These are phyloP conservation scores for Quercus glauca DNA, from an alignment of 306 rosid genomes.

Conservation along the genomic window DNA sequence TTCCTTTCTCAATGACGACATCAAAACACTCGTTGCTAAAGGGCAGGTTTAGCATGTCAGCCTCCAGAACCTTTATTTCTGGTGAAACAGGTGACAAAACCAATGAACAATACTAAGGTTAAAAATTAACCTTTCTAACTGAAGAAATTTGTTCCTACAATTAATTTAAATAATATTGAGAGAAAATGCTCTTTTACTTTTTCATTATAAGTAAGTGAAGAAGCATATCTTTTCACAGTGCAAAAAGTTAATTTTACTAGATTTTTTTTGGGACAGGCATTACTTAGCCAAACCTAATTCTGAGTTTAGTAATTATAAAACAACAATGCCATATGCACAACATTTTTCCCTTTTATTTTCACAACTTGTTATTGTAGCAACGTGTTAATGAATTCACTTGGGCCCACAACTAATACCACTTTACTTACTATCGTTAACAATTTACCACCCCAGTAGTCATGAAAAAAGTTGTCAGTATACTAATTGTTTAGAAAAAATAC, in stretches of 20 bases:
- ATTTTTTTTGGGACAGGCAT: background rate
- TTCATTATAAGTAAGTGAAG: background rate
- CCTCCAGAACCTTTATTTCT: slow-evolving; percentile 90
- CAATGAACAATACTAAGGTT: background rate
- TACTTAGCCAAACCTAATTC: background rate
- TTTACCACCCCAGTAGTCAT: too few species aligned
- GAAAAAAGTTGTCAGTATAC: too few species aligned
- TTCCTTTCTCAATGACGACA: slow-evolving; percentile 92
- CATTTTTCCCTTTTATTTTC: too few species aligned
- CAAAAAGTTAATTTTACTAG: background rate
- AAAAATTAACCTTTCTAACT: background rate
- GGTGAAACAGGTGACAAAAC: slow-evolving; percentile 24
- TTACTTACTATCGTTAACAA: too few species aligned
- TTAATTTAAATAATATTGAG: background rate
- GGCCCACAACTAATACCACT: too few species aligned
- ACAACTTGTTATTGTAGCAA: too few species aligned
- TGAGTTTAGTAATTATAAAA: too few species aligned
- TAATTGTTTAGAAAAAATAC: background rate
- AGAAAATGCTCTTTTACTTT: background rate
- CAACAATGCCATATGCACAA: too few species aligned
- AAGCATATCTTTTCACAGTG: background rate
- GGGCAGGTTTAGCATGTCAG: slow-evolving; percentile 95
- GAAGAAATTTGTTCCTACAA: background rate
- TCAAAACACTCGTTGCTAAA: slow-evolving; percentile 78
- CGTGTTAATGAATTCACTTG: too few species aligned